Base-by-base conservation (phyloP, 2,329 filamentous ascomycete species). In the Sporothrix variecibatus region DNA sequence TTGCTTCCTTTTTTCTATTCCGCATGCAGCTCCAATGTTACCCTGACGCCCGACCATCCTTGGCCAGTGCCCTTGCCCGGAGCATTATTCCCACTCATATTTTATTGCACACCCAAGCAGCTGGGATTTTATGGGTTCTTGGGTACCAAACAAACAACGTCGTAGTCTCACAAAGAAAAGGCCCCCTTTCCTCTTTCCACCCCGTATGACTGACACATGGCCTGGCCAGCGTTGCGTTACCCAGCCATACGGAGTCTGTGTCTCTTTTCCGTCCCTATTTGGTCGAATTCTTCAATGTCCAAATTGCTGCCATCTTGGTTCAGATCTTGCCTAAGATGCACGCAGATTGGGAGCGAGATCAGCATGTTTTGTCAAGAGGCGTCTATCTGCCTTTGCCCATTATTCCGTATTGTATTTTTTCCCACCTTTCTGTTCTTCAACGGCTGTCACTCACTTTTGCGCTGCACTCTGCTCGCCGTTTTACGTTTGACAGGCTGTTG, bases 151-250 rank as follows among this genome's bases (percentile, higher is more conserved):
- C 56, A 49, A 56, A 56, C 12, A 65, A 26, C 34, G 34, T 65
- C 38, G 60, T 34, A 26, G 60, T 65, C n/a, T 65, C 34, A 64
- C 60, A 34, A 17, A 60, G 20, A 20, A 60, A 60, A 20, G 34
- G 9, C 31, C n/a, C 31, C 34, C 60, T 15, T 6, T 11, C 9
- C 60, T 20, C 31, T 23, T 38, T 28, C 23, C 51, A 26, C 23
- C 28, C n/a, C 9, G 11, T 26, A 12, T 43, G 34, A 43, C 34
- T 23, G 20, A 43, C 34, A 64, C 34, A 40, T 20, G 34, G 60
- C 60, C 56, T 60, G 56, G 56, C 56, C 28, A 34, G 56, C 28
- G 56, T 60, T 60, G 28, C 26, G 56, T 34, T 60, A 60, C 56
- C 56, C 56, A 60, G 7, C 28, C 56, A 31, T 28, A 34, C 56